A percentile compares a stretch with the other conserved stretches of the same genome.
phyloP scores from a whole-genome alignment of 2,329 filamentous ascomycete species.

The Emmonsia crescens region DNA sequence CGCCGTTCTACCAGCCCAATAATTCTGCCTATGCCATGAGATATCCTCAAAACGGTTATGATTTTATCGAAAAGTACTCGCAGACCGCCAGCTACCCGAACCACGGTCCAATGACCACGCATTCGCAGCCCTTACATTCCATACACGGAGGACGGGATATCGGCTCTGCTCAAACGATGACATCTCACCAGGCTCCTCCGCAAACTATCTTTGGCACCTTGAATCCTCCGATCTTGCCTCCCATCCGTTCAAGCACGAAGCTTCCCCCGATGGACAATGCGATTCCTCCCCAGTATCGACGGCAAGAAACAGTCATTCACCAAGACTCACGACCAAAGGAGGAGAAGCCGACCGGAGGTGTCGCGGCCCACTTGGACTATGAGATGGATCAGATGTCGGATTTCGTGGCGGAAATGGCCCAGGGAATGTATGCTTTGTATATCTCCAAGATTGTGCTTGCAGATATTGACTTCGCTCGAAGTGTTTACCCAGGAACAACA shows the following conservation, averaged over 20 bases:
- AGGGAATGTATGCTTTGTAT: conserved; percentile 56
- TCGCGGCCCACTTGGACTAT: conserved; percentile 89
- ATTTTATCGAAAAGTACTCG: conserved; percentile 37
- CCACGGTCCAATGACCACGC: conserved; percentile 24
- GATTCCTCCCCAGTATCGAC: conserved; percentile 33
- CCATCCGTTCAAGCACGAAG: conserved; percentile 31
- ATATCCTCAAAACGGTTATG: conserved; percentile 34
- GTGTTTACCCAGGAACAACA: conserved; percentile 50
- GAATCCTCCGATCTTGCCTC: conserved; percentile 28
- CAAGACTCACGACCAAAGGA: conserved; percentile 38
- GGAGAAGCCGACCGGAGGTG: conserved; percentile 65
- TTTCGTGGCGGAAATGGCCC: conserved; percentile 83
- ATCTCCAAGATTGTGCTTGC: conserved; percentile 45
- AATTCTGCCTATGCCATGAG: conserved; percentile 30
- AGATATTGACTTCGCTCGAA: conserved; percentile 54
- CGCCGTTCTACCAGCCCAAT: conserved; percentile 29
- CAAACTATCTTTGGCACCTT: conserved; percentile 27
- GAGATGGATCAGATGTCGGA: conserved; percentile 94
- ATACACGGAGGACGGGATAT: conserved; percentile 27
- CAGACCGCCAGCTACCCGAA: conserved; percentile 24
- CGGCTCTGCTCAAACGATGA: conserved; percentile 15
- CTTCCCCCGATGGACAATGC: conserved; percentile 32
- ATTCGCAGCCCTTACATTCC: conserved; percentile 21
- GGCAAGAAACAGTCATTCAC: conserved; percentile 26
- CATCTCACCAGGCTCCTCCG: conserved; percentile 17